Conservation (phyloP, 768 basidiomycete species). For the Hygrophorus russula region DNA sequence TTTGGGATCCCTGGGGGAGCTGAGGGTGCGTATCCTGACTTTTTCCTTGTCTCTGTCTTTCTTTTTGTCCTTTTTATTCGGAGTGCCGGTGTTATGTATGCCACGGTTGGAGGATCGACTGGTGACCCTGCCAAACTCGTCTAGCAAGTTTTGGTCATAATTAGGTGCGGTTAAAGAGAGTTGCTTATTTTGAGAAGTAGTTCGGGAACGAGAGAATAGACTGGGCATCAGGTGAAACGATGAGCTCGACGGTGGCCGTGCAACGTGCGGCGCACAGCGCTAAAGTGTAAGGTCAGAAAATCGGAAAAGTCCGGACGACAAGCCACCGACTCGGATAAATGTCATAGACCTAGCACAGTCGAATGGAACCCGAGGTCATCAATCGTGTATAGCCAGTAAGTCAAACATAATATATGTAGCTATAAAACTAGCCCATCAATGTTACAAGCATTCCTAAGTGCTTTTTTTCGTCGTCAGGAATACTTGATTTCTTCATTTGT, state of each 20-base stretch:
- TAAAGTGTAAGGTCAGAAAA: no score
- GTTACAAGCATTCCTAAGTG: no score
- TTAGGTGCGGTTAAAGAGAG: slow-evolving; percentile 4
- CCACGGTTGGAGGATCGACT: slow-evolving; percentile 32
- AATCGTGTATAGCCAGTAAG: no score
- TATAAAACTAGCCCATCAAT: no score
- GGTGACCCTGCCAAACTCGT: slow-evolving; percentile 58
- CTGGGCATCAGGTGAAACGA: slow-evolving; percentile 5
- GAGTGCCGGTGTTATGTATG: slow-evolving; percentile 13
- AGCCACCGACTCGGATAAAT: no score
- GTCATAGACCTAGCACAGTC: no score
- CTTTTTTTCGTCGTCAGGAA: no score
- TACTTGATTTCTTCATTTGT: no score
- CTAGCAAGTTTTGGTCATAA: slow-evolving; percentile 19
- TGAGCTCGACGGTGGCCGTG: no score
- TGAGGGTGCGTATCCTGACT: slow-evolving; percentile 28
- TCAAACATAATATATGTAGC: no score
- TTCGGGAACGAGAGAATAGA: slow-evolving; percentile 9
- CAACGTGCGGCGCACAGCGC: no score
- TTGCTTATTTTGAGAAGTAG: slow-evolving; percentile 7
- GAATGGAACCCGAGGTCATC: no score
- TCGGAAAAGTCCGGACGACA: neutral
- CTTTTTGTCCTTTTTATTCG: slow-evolving; percentile 43
- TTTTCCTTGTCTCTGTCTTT: slow-evolving; percentile 30
- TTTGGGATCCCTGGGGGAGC: slow-evolving; percentile 23